phyloP scores from a whole-genome alignment of 768 basidiomycete genomes.

The Lactifluus pinguis region DNA sequence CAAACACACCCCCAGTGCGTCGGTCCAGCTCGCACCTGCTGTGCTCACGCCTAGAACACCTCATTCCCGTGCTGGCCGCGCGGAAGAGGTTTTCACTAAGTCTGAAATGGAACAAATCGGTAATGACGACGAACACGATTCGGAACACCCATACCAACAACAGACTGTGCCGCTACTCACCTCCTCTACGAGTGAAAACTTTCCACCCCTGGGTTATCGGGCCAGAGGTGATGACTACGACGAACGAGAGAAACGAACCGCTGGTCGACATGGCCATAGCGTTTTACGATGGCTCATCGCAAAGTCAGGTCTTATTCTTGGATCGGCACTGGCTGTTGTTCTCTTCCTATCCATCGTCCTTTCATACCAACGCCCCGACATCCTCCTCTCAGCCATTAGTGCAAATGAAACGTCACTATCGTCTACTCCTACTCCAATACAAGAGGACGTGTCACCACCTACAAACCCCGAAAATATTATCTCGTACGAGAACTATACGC shows the following conservation, averaged over 20 bases:
- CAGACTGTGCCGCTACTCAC: conserved; percentile 40
- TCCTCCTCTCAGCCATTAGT: conserved; percentile 38
- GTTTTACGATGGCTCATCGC: conserved; percentile 12
- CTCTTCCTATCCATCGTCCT: conserved; percentile 40
- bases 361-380: conserved; percentile 42
- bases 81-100: conserved; percentile 44
- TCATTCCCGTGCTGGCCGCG: conserved; percentile 49
- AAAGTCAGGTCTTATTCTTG: conserved; percentile 35
- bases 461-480: conserved; percentile 24
- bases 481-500: conserved; percentile 50
- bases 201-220: conserved; percentile 33
- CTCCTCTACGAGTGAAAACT: conserved; percentile 30
- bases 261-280: conserved; percentile 2
- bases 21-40: neutral
- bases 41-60: conserved; percentile 51
- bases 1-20: neutral
- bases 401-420: conserved; percentile 19
- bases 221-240: conserved; percentile 32
- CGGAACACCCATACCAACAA: conserved; percentile 14
- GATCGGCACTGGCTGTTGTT: conserved; percentile 35
- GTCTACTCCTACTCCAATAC: conserved; percentile 17
- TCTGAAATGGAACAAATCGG: conserved; percentile 38
- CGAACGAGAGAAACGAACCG: conserved; percentile 19
- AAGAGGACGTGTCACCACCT: conserved; percentile 19
- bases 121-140: conserved; percentile 32